Evolutionary conservation across 2,329 filamentous ascomycete species (phyloP).

Genomic region (Pseudocercospora pini-densiflorae): DNA sequence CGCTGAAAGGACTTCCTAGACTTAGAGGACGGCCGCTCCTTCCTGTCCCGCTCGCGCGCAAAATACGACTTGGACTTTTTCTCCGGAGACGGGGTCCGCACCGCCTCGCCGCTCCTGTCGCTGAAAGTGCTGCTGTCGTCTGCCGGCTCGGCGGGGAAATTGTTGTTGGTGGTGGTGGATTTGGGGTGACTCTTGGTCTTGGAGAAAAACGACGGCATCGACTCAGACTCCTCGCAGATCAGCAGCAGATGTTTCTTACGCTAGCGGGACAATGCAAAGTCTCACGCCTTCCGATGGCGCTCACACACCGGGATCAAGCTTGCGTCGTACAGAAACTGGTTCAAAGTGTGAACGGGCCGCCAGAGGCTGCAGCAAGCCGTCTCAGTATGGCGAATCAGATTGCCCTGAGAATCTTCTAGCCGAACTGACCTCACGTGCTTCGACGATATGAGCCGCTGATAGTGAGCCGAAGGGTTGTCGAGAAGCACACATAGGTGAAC

Average conservation of each 20-base stretch:
- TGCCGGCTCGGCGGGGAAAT: not conserved
- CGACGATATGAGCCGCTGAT: not conserved
- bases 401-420: not conserved
- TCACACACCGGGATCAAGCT: not conserved
- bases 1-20: slow-evolving; percentile 32
- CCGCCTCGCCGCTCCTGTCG: not conserved
- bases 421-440: not conserved
- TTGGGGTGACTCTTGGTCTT: not conserved
- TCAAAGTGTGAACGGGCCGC: not conserved
- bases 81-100: slow-evolving; percentile 22
- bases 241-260: not conserved
- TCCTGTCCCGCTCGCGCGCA: slow-evolving; percentile 33
- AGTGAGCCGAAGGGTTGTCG: not conserved
- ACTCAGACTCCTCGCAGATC: not conserved
- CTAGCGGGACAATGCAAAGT: not conserved
- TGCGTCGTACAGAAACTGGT: not conserved
- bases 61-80: slow-evolving; percentile 29
- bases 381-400: not conserved
- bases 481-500: not conserved
- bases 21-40: slow-evolving; percentile 30
- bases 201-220: not conserved
- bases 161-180: not conserved
- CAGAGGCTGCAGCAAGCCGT: not conserved
- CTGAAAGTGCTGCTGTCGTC: not conserved
- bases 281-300: not conserved